Base-by-base conservation (phyloP, 768 basidiomycete species). In the Lentinula sp. region DNA sequence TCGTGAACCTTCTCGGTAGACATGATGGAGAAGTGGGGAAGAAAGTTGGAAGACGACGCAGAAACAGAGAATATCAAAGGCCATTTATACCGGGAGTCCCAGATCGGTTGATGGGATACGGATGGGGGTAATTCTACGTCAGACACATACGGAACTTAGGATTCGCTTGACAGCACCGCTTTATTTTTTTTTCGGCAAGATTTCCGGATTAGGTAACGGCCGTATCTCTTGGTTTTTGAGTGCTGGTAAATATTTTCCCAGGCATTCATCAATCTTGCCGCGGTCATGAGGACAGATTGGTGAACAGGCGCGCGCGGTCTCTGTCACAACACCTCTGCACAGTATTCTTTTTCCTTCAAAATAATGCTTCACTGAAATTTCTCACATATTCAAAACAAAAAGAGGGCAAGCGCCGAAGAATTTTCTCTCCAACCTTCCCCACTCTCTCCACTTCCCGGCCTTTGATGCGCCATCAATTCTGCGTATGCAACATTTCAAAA, bases 1-100 rank as follows among this genome's bases (percentile, higher is more conserved):
- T 60, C 59, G 37, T 39, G 18, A 40, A 60, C 35, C 50, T 62
- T 62, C 23, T 62, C 61, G 35, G 57, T 39, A 28, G 62, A 63
- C 62, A 63, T 63, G 40, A 42, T 55, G 46, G 45, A 37, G 32
- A 37, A 37, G 51, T n/a, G n/a, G 23, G 46, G 46, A 23, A 32
- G 50, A 18, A 51, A 51, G 50, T 51, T 28, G 34, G 50, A 28
- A 51, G 48, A 23, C 28, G 50, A 51, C 50, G 23, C 4, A 15
- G 13, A 35, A 32, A 7, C 4, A 18, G 21, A 48, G 46, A 23
- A 48, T 9, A 48, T 48, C 46, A 23, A 39, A 48, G n/a, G 46
- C 21, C 21, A 21, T 48, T 48, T 48, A 48, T 48, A 48, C 9
- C 46, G 46, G 46, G 5, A n/a, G 18, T 16, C 9, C 46, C 18